phyloP scores from a whole-genome alignment of 106 monocot species.

The Amphibolis antarctica region DNA sequence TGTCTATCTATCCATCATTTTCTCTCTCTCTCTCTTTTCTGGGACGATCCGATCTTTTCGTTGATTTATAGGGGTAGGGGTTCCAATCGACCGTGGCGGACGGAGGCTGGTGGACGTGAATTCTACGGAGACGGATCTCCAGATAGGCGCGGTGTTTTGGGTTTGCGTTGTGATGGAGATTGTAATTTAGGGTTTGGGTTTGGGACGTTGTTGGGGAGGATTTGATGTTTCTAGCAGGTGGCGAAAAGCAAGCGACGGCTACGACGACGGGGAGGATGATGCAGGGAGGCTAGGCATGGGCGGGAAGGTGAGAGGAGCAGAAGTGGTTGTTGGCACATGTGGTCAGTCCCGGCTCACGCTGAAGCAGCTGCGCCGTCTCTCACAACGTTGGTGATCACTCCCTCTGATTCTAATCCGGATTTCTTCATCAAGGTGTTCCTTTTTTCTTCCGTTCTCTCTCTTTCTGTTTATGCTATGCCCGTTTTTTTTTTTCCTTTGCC shows the following conservation, averaged over 20 bases:
- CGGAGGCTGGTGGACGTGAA: neutral
- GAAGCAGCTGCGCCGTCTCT: constrained; percentile 19
- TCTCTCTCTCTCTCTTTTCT: neutral
- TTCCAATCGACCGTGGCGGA: neutral
- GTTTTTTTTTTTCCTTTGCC: too few species aligned
- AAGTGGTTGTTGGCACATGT: constrained; percentile 50
- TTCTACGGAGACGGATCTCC: neutral
- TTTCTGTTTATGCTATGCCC: too few species aligned
- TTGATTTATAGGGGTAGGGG: neutral
- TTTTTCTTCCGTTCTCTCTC: neutral
- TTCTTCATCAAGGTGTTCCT: constrained; percentile 40
- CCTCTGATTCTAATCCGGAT: constrained; percentile 8
- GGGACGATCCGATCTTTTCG: neutral
- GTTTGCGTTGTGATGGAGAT: constrained; percentile 7
- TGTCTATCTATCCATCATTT: too few species aligned
- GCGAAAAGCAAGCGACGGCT: constrained; percentile 10
- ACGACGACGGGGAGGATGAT: constrained; percentile 26
- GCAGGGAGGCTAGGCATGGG: constrained; percentile 63
- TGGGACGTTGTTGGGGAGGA: constrained; percentile 5
- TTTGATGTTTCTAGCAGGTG: constrained; percentile 28
- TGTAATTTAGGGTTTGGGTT: constrained; percentile 16
- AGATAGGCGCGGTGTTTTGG: constrained; percentile 12
- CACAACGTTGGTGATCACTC: neutral
- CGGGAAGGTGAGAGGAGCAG: constrained; percentile 47
- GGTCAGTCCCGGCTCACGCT: constrained; percentile 38